A percentile compares a stretch with the other conserved stretches of the same genome.
Conservation (phyloP, 805 yeast species). For the Zygosaccharomyces gambellarensis region DNA sequence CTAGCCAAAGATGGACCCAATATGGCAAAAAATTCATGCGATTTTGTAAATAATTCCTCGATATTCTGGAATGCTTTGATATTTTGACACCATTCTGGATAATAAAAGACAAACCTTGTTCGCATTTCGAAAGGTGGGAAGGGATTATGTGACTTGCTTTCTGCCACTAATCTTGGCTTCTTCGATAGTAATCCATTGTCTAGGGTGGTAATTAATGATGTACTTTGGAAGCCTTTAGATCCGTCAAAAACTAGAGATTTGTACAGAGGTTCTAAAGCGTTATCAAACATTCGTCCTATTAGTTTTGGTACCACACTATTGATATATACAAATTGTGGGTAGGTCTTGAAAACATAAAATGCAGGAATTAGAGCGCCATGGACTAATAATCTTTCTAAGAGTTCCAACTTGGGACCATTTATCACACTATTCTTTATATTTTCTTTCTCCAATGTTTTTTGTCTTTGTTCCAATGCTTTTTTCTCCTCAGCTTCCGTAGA, state of each 20-base stretch:
- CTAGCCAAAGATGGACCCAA: constrained; percentile 52
- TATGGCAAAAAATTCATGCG: constrained; percentile 47
- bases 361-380: constrained; percentile 63
- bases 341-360: constrained; percentile 50
- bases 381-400: constrained; percentile 50
- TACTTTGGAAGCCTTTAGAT: not conserved
- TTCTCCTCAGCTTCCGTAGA: constrained; percentile 6
- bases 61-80: constrained; percentile 37
- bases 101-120: constrained; percentile 38
- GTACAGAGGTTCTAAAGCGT: constrained; percentile 46
- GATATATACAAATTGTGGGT: constrained; percentile 56
- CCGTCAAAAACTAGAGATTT: constrained; percentile 5
- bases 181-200: constrained; percentile 19
- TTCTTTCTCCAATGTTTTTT: constrained; percentile 6
- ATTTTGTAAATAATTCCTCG: constrained; percentile 45
- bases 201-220: constrained; percentile 8
- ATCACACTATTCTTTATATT: constrained; percentile 8
- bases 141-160: constrained; percentile 16
- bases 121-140: constrained; percentile 13
- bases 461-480: constrained; percentile 18
- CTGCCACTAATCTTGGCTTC: constrained; percentile 18
- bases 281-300: constrained; percentile 47
- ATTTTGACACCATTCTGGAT: constrained; percentile 44
- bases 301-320: constrained; percentile 46
- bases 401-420: constrained; percentile 39